These are phyloP conservation scores for Thelonectria rubi DNA, from an alignment of 2,329 filamentous ascomycete species.

Conservation along the genomic window DNA sequence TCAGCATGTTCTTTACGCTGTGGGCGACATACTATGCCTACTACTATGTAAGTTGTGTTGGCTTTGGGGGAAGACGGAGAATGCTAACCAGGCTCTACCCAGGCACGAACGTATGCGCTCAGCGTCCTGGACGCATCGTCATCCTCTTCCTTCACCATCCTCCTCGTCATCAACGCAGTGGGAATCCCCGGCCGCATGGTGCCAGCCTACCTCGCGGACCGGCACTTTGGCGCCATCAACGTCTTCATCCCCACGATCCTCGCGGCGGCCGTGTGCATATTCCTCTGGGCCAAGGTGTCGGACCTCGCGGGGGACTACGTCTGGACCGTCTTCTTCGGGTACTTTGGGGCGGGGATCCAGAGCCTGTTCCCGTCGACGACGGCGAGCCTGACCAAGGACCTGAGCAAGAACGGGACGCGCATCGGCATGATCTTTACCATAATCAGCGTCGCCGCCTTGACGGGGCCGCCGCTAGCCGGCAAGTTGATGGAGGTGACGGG, in stretches of 20 bases:
- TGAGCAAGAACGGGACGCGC: constrained; percentile 62
- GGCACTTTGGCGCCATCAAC: constrained; percentile 63
- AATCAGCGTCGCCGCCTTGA: constrained; percentile 62
- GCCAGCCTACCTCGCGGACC: constrained; percentile 64
- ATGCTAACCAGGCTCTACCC: background rate
- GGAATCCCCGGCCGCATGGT: constrained; percentile 65
- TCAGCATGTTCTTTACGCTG: constrained; percentile 52
- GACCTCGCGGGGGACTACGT: constrained; percentile 54
- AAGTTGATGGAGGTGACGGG: constrained; percentile 56
- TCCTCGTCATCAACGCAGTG: constrained; percentile 68
- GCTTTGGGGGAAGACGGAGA: background rate
- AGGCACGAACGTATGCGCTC: constrained; percentile 52
- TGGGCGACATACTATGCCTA: constrained; percentile 62
- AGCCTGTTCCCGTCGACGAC: constrained; percentile 68
- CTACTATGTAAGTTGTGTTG: constrained; percentile 51
- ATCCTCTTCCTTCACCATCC: constrained; percentile 62
- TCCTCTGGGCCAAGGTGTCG: constrained; percentile 63
- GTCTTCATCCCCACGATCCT: constrained; percentile 61
- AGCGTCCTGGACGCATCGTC: constrained; percentile 58
- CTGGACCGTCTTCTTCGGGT: constrained; percentile 71
- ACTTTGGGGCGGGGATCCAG: constrained; percentile 71
- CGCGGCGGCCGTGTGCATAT: constrained; percentile 56
- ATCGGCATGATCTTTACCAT: constrained; percentile 70
- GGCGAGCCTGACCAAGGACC: constrained; percentile 59
- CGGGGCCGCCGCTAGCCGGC: constrained; percentile 64